Percentiles rank a stretch among this genome's conserved stretches.
These are phyloP conservation scores for Eucalyptus pumila DNA, from an alignment of 345 rosid species.

Conservation along the genomic window DNA sequence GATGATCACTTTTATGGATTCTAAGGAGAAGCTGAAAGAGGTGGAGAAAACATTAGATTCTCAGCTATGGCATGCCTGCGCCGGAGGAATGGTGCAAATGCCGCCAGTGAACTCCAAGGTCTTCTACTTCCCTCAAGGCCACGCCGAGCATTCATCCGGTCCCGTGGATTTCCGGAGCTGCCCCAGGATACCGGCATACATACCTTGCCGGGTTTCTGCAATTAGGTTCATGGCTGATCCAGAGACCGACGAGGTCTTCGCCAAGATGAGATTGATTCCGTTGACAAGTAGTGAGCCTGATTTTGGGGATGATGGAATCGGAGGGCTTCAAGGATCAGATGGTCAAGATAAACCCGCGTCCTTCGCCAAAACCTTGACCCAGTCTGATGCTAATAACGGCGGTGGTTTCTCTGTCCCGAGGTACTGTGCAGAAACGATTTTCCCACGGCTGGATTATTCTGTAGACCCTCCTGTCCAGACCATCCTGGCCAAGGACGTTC, in stretches of 20 bases:
- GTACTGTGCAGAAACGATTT: slow-evolving; percentile 78
- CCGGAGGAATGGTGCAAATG: slow-evolving; percentile 79
- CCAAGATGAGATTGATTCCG: slow-evolving; percentile 41
- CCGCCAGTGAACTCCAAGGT: slow-evolving; percentile 43
- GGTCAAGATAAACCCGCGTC: slow-evolving; percentile 59
- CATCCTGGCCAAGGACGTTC: slow-evolving; percentile 67
- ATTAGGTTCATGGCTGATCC: slow-evolving; percentile 67
- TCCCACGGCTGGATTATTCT: slow-evolving; percentile 55
- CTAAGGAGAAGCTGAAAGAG: slow-evolving; percentile 42
- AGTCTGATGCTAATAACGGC: slow-evolving; percentile 77
- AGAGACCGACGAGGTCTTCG: slow-evolving; percentile 56
- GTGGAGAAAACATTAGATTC: slow-evolving; percentile 52
- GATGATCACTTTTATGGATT: slow-evolving; percentile 65
- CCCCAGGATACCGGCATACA: slow-evolving; percentile 25
- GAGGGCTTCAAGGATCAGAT: slow-evolving; percentile 22
- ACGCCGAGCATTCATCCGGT: slow-evolving; percentile 52
- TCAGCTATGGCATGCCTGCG: slow-evolving; percentile 78
- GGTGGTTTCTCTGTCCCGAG: slow-evolving; percentile 81
- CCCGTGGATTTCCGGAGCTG: slow-evolving; percentile 35
- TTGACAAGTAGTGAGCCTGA: neutral
- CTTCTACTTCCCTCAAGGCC: slow-evolving; percentile 69
- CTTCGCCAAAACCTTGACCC: slow-evolving; percentile 67
- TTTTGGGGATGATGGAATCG: slow-evolving; percentile 23
- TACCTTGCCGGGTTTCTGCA: slow-evolving; percentile 32
- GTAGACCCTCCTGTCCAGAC: slow-evolving; percentile 79